Base-by-base conservation (phyloP, 73 alveolate genomes). In the Symbiodinium pilosum region DNA sequence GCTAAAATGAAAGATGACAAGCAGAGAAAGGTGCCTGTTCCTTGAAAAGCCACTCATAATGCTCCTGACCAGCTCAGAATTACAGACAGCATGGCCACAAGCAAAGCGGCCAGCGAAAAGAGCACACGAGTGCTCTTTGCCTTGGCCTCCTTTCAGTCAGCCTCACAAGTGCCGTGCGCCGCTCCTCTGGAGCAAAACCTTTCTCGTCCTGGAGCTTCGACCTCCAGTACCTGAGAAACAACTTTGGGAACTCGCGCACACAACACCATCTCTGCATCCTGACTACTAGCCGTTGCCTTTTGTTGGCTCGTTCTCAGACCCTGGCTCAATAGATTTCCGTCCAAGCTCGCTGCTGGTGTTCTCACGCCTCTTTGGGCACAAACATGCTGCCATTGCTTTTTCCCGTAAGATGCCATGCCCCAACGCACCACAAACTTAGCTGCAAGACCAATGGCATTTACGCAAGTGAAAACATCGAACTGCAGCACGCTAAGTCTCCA, bases 171-270 rank as follows among this genome's bases (percentile, higher is more conserved):
- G n/a, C n/a, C n/a, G n/a, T n/a, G n/a, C n/a, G n/a, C n/a, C n/a
- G n/a, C n/a, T 6, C 98, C 98, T 75, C 28, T 32, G 98, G 98
- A 11, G 98, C 85, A 44, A 93, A 93, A n/a, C 98, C 98, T 68
- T 77, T 93, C 98, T 93, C 98, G 77, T 93, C 98, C 28, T 73
- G 59, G 92, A 93, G 92, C 68, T 93, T 77, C 26, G 98, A 91
- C 28, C 97, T 52, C 97, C 97, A 91, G 88, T 91, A 69, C 88
- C 97, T 91, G 54, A 14, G 59, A 47, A 47, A 14, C 59, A 47
- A 14, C 14, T 6, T 14, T 47, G 59, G 59, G 59, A 47, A 14
- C 6, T 14, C 59, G 14, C 14, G 59, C 21, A 47, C 59, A 47
- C 14, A 6, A 6, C 14, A 9, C 14, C 59, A 47, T 47, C 59